phyloP scores from a whole-genome alignment of 768 basidiomycete genomes.

The Baorangia bicolor region DNA sequence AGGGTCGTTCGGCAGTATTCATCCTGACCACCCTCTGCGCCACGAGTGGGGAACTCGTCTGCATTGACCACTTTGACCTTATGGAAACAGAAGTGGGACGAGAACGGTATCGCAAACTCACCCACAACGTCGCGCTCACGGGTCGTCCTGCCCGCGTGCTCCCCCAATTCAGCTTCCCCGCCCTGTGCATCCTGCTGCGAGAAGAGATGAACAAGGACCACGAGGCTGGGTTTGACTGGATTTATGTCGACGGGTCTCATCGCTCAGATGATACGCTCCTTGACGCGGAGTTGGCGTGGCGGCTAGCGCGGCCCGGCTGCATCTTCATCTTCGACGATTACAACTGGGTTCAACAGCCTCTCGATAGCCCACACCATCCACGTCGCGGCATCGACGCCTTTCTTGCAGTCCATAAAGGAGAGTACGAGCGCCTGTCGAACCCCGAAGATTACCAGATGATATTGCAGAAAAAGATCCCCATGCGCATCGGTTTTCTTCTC shows the following conservation, averaged over 20 bases:
- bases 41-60: conserved; percentile 45
- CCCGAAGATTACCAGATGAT: conserved; percentile 49
- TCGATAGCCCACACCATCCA: conserved; percentile 51
- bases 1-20: conserved; percentile 61
- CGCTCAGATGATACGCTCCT: conserved; percentile 59
- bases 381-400: conserved; percentile 58
- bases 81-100: conserved; percentile 46
- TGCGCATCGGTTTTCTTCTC: conserved; percentile 51
- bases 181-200: conserved; percentile 43
- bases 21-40: conserved; percentile 48
- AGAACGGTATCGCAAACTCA: conserved; percentile 43
- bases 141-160: conserved; percentile 46
- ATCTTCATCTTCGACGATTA: conserved; percentile 61
- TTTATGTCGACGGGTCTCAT: conserved; percentile 61
- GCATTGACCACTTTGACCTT: conserved; percentile 61
- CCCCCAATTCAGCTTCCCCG: conserved; percentile 53
- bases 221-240: conserved; percentile 52
- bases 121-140: conserved; percentile 47
- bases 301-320: conserved; percentile 49
- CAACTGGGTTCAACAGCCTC: conserved; percentile 48
- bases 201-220: conserved; percentile 40
- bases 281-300: conserved; percentile 60
- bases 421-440: conserved; percentile 43
- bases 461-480: conserved; percentile 47
- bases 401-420: conserved; percentile 46